Evolutionary conservation across 192 early-diverging fungal species (phyloP).

Genomic region (Phycomyces blakesleeanus): DNA sequence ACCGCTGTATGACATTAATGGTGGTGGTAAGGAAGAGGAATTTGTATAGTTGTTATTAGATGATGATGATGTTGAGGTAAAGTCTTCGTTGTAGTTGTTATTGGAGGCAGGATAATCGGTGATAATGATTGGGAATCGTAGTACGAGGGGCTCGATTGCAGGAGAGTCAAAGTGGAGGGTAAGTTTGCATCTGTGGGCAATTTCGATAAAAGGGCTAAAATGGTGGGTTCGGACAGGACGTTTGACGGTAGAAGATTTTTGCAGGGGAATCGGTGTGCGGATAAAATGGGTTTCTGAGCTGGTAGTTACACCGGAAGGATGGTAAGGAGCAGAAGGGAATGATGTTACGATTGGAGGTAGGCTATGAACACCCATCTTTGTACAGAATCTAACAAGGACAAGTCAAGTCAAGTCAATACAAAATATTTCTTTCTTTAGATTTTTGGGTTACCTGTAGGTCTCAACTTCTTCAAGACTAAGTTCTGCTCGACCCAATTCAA

Average conservation of each 20-base stretch:
- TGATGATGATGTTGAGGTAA: no score
- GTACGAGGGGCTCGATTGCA: constrained; percentile 1
- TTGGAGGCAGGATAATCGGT: constrained; percentile 24
- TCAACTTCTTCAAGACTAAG: constrained; percentile 30
- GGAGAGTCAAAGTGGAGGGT: constrained; percentile 24
- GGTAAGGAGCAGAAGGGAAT: constrained; percentile 23
- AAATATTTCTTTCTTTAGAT: no score
- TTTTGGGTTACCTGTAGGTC: constrained; percentile 31
- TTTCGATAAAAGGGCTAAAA: constrained; percentile 31
- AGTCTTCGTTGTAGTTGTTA: background rate
- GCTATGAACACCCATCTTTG: constrained; percentile 19
- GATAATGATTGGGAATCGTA: constrained; percentile 34
- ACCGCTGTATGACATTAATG: background rate
- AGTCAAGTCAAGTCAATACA: no score
- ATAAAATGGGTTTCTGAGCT: constrained; percentile 34
- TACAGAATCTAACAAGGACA: constrained; percentile 28
- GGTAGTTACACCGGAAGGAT: constrained; percentile 19
- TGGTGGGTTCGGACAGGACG: constrained; percentile 15
- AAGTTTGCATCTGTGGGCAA: constrained; percentile 23
- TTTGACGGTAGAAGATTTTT: constrained; percentile 3
- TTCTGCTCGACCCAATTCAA: constrained; percentile 30
- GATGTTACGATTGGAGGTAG: constrained; percentile 22
- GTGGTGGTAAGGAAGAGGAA: background rate
- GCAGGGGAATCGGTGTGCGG: constrained; percentile 24
- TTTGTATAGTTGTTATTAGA: background rate